These are phyloP conservation scores for Cladosporium sp. DNA, from an alignment of 2,329 filamentous ascomycete genomes.

Conservation along the genomic window DNA sequence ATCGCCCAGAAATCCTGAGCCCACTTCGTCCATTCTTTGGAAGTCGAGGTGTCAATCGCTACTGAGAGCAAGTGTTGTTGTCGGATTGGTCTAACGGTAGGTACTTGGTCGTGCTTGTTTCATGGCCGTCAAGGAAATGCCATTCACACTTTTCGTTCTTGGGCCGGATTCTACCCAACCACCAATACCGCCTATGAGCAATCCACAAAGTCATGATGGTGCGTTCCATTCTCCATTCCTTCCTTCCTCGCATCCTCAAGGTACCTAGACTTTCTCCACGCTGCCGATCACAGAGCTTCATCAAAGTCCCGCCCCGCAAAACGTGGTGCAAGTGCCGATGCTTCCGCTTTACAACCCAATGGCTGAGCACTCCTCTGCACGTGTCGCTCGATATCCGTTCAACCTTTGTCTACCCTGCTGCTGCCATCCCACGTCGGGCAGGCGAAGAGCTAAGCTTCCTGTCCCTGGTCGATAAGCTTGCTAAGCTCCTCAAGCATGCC, in stretches of 20 bases:
- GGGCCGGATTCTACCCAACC: too few species aligned
- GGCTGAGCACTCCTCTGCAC: slow-evolving; percentile 1
- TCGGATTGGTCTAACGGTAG: too few species aligned
- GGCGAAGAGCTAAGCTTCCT: background rate
- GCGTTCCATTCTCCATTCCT: too few species aligned
- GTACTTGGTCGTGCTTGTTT: too few species aligned
- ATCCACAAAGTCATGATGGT: too few species aligned
- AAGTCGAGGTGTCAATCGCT: too few species aligned
- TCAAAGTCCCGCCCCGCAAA: background rate
- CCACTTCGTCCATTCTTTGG: too few species aligned
- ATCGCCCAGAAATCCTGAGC: too few species aligned
- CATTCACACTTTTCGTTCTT: too few species aligned
- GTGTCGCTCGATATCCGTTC: background rate
- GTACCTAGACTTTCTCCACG: background rate
- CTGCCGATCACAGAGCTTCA: background rate
- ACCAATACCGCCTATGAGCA: too few species aligned
- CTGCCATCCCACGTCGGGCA: background rate
- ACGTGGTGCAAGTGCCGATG: background rate
- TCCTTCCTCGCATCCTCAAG: background rate
- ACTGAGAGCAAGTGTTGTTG: too few species aligned
- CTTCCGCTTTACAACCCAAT: background rate
- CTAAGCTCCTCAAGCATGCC: slow-evolving; percentile 1
- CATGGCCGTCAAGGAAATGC: too few species aligned
- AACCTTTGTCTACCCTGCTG: background rate
- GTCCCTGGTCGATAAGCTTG: background rate